Evolutionary conservation across 2,329 filamentous ascomycete species (phyloP).

Genomic region (Pseudocercospora fijiensis): DNA sequence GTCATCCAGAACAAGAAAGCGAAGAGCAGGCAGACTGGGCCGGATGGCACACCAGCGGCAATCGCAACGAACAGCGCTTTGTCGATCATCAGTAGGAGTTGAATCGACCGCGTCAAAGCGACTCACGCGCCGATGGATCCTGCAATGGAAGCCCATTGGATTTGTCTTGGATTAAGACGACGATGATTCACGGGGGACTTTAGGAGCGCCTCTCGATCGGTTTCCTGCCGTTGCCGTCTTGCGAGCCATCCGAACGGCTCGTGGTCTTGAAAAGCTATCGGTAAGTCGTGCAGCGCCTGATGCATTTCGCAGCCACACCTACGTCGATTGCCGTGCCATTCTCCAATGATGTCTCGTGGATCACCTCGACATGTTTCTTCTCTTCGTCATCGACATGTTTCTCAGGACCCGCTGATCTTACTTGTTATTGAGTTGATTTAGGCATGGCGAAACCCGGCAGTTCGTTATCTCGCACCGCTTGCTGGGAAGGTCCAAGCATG

Average conservation of each 20-base stretch:
- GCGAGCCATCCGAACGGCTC: not conserved
- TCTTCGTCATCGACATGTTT: not conserved
- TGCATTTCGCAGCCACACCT: not conserved
- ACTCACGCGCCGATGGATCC: constrained; percentile 47
- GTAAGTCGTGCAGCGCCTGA: not conserved
- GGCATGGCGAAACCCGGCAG: not conserved
- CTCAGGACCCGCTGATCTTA: not conserved
- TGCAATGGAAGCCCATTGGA: constrained; percentile 45
- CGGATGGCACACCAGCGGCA: constrained; percentile 20
- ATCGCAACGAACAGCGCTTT: not conserved
- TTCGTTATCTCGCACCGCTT: not conserved
- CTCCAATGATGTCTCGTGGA: not conserved
- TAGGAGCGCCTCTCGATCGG: not conserved
- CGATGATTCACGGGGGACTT: constrained; percentile 1
- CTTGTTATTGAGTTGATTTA: not conserved
- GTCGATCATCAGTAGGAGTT: not conserved
- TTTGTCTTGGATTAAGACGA: constrained; percentile 45
- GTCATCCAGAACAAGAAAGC: constrained; percentile 45
- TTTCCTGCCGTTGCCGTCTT: not conserved
- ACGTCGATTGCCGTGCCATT: not conserved
- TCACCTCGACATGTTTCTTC: not conserved
- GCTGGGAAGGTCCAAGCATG: not conserved
- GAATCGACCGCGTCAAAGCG: not conserved
- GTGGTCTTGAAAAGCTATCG: not conserved
- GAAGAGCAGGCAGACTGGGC: constrained; percentile 46